Evolutionary conservation across 140 eudicot species (phyloP), one percentile per base, ranked within the genome.

Genomic region (Flaveria floridana): DNA sequence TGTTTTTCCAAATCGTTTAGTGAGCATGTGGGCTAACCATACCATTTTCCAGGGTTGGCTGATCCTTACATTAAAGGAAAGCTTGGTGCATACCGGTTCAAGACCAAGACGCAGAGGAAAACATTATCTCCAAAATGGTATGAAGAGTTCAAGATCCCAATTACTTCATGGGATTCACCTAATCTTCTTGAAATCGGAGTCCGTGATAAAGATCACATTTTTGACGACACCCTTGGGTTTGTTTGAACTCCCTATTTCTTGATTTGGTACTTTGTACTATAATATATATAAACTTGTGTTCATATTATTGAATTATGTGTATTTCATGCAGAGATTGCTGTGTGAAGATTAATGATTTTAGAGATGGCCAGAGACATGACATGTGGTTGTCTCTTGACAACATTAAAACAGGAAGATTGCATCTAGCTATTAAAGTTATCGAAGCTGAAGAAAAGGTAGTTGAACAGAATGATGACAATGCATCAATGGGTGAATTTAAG

Each of bases 41-140:
- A 48, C 9, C 5, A 18, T 7, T 80, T 81, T 74, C 59, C 90
- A 92, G 97, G 97, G 79, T 87, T 89, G 85, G 88, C 97, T 15
- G 97, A 92, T 77, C 97, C 97, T n/a, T 92, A 92, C 81, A 83
- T 92, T 71, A 92, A 92, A 78, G 96, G 95, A 23, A 86, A 83
- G 25, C 83, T 92, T 50, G 98, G 98, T 65, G 77, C 85, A 3
- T 83, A 83, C 47, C 79, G 88, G 77, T 92, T 92, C 68, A 84
- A 78, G 75, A 92, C 96, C 67, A 88, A 84, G 62, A 88, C 80
- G 41, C 88, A 86, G 48, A 92, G 77, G 88, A 92, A 90, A 72
- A 87, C 97, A 4, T 74, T 90, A 73, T 65, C 91, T 79, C 98
- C 98, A 76, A 85, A 87, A 78, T 92, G 97, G 97, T 86, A 66